Evolutionary conservation across 441 rosid genomes (phyloP).

Genomic region (Mallotus repandus): DNA sequence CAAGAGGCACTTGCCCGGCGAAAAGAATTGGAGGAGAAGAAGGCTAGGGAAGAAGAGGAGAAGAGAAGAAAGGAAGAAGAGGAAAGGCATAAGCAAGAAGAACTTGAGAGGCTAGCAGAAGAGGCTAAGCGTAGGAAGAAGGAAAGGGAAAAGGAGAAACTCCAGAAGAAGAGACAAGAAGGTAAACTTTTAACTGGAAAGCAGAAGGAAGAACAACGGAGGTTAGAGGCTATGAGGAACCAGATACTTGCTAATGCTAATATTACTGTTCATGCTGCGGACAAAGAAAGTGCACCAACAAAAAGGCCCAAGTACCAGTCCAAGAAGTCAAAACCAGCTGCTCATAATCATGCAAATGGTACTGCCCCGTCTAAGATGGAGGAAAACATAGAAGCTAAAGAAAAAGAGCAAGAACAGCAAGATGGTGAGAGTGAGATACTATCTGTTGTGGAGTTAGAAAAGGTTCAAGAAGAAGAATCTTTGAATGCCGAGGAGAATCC

Average conservation of each 20-base stretch:
- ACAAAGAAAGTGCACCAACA: constrained; percentile 51
- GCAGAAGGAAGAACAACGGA: constrained; percentile 86
- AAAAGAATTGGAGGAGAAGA: constrained; percentile 79
- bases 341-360: constrained; percentile 63
- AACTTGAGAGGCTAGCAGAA: constrained; percentile 90
- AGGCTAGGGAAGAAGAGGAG: constrained; percentile 88
- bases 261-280: constrained; percentile 44
- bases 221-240: constrained; percentile 82
- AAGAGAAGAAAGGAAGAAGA: constrained; percentile 87
- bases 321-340: constrained; percentile 68
- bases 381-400: constrained; percentile 46
- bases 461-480: constrained; percentile 47
- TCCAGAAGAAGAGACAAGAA: constrained; percentile 80
- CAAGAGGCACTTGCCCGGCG: constrained; percentile 87
- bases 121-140: constrained; percentile 88
- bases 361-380: constrained; percentile 44
- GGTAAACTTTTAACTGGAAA: constrained; percentile 87
- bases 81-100: constrained; percentile 82
- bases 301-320: constrained; percentile 79
- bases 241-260: constrained; percentile 68
- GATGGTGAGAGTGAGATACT: constrained; percentile 39
- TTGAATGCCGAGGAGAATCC: constrained; percentile 43
- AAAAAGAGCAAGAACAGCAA: constrained; percentile 43
- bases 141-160: constrained; percentile 90
- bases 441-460: constrained; percentile 42